These are phyloP conservation scores for Limonium bicolor DNA, from an alignment of 148 eudicot species.

Conservation along the genomic window DNA sequence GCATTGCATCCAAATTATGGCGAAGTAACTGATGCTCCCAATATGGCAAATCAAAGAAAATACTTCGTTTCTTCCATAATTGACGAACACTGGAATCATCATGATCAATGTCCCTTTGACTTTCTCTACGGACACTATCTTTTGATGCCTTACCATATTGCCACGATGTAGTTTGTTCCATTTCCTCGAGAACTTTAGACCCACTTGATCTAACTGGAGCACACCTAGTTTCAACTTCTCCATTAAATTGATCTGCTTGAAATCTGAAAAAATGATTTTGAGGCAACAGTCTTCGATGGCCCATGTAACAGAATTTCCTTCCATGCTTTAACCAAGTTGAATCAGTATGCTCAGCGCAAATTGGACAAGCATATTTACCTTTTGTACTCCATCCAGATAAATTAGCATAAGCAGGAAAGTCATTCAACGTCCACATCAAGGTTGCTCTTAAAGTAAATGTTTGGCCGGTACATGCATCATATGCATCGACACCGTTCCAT, in stretches of 20 bases:
- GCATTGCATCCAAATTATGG: background rate
- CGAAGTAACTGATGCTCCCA: background rate
- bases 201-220: background rate
- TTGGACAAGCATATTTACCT: conserved; percentile 4
- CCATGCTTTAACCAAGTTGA: background rate
- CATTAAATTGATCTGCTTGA: background rate
- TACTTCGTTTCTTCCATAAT: background rate
- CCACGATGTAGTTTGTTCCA: background rate
- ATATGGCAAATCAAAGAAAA: background rate
- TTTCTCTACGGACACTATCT: too few species aligned
- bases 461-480: too few species aligned
- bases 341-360: background rate
- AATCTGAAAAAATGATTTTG: background rate
- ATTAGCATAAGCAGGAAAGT: conserved; percentile 7
- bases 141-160: too few species aligned
- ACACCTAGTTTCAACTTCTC: background rate
- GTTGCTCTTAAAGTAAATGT: too few species aligned
- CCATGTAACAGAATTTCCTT: conserved; percentile 1
- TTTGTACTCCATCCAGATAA: conserved; percentile 11
- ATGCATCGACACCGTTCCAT: too few species aligned
- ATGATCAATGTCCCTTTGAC: too few species aligned
- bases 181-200: background rate
- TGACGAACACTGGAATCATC: background rate
- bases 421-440: too few species aligned
- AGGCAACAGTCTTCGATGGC: background rate